Conservation (phyloP, 2,329 filamentous ascomycete genomes). For the Ceratocystiopsis brevicomis region DNA sequence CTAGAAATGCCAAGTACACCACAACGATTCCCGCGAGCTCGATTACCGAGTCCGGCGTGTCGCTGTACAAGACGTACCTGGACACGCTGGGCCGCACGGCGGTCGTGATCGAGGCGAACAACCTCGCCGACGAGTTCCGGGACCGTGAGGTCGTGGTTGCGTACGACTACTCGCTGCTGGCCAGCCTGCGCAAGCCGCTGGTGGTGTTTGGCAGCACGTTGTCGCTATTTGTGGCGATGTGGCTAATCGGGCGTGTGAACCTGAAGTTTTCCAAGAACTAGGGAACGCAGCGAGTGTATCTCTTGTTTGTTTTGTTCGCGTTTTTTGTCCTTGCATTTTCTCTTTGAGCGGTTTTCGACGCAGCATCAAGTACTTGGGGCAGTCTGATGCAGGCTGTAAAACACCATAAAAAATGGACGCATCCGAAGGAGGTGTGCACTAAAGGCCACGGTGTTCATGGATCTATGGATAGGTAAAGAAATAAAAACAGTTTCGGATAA, state of each 20-base stretch:
- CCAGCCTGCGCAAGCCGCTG: constrained; percentile 68
- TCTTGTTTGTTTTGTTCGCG: not conserved
- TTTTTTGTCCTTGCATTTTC: not conserved
- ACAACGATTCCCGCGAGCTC: constrained; percentile 49
- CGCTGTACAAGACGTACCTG: constrained; percentile 73
- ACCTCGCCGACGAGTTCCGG: constrained; percentile 77
- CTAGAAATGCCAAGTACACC: constrained; percentile 59
- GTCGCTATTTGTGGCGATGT: constrained; percentile 54
- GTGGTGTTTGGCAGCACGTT: constrained; percentile 59
- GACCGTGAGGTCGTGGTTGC: constrained; percentile 69
- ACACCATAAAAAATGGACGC: no score
- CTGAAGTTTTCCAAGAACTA: constrained; percentile 44
- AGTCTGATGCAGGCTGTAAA: no score
- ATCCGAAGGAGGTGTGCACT: no score
- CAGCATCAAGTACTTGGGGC: no score
- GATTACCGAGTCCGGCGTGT: constrained; percentile 38
- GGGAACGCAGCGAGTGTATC: not conserved
- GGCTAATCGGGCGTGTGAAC: constrained; percentile 60
- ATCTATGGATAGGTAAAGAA: no score
- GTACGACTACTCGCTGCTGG: constrained; percentile 64
- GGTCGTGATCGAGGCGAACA: constrained; percentile 61
- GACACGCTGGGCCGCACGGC: constrained; percentile 80
- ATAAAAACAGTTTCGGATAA: no score
- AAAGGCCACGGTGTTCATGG: no score
- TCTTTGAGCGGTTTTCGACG: no score